phyloP scores from a whole-genome alignment of 495 filamentous ascomycete species.

The Melanomma pulvis-pyrius region DNA sequence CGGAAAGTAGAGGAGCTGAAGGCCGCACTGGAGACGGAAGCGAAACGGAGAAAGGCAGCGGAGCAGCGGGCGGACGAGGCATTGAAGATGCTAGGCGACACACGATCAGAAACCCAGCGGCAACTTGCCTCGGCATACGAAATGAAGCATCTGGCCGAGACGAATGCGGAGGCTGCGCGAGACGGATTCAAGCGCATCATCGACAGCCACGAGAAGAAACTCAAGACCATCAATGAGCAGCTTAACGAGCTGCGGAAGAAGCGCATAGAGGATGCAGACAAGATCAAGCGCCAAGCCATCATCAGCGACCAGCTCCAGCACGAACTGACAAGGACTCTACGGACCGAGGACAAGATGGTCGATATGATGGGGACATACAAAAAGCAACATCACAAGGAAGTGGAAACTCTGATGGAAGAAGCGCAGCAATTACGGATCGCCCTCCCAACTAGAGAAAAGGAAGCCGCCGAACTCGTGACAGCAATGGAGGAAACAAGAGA shows the following conservation, averaged over 20 bases:
- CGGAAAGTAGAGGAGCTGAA: slow-evolving; percentile 36
- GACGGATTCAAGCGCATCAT: slow-evolving; percentile 35
- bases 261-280: slow-evolving; percentile 27
- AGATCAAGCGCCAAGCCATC: slow-evolving; percentile 31
- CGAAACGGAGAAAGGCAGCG: slow-evolving; percentile 22
- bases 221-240: slow-evolving; percentile 21
- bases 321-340: slow-evolving; percentile 15
- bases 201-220: slow-evolving; percentile 28
- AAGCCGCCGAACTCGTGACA: slow-evolving; percentile 8
- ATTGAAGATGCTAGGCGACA: slow-evolving; percentile 31
- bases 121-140: slow-evolving; percentile 34
- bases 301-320: slow-evolving; percentile 35
- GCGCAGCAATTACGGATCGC: slow-evolving; percentile 22
- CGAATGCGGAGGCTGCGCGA: slow-evolving; percentile 26
- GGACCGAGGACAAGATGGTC: slow-evolving; percentile 24
- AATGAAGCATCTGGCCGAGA: slow-evolving; percentile 30
- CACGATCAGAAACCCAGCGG: slow-evolving; percentile 28
- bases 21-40: slow-evolving; percentile 31
- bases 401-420: slow-evolving; percentile 25
- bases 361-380: slow-evolving; percentile 34
- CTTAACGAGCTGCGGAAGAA: slow-evolving; percentile 24
- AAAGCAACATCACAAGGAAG: slow-evolving; percentile 27
- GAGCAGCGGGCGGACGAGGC: slow-evolving; percentile 32
- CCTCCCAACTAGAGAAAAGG: slow-evolving; percentile 21
- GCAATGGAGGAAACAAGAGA: slow-evolving; percentile 19